Evolutionary conservation across 2,329 filamentous ascomycete genomes (phyloP).

Genomic region (Epichloe uncinata): DNA sequence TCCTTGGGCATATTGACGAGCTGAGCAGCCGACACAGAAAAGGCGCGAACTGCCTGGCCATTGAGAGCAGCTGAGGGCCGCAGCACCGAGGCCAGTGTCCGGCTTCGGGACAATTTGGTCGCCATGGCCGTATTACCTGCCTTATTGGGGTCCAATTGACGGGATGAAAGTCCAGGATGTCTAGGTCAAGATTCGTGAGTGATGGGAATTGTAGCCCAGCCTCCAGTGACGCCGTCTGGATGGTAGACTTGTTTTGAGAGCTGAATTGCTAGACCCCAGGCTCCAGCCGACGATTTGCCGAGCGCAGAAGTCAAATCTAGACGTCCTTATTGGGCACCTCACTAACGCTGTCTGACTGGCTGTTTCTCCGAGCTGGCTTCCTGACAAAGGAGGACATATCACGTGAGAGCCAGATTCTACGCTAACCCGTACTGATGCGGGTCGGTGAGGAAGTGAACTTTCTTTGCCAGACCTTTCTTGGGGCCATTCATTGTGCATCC

Average conservation of each 20-base stretch:
- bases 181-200: background rate
- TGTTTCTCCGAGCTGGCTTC: background rate
- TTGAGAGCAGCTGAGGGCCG: slow-evolving; percentile 31
- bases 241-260: slow-evolving; percentile 1
- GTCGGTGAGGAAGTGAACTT: slow-evolving; percentile 5
- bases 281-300: too few species aligned
- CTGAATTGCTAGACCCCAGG: too few species aligned
- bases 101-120: slow-evolving; percentile 43
- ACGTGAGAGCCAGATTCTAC: background rate
- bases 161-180: slow-evolving; percentile 7
- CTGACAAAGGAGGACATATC: background rate
- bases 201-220: background rate
- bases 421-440: background rate
- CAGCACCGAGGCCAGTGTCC: slow-evolving; percentile 42
- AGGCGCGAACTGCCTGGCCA: slow-evolving; percentile 31
- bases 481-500: slow-evolving; percentile 7
- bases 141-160: slow-evolving; percentile 32
- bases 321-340: too few species aligned
- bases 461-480: slow-evolving; percentile 9
- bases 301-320: too few species aligned
- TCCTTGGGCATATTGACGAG: slow-evolving; percentile 47
- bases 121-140: slow-evolving; percentile 36
- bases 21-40: slow-evolving; percentile 35
- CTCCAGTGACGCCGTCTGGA: background rate
- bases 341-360: background rate